Base-by-base conservation (phyloP, 371 early-diverging fungal species). In the Saksenaea oblongispora region DNA sequence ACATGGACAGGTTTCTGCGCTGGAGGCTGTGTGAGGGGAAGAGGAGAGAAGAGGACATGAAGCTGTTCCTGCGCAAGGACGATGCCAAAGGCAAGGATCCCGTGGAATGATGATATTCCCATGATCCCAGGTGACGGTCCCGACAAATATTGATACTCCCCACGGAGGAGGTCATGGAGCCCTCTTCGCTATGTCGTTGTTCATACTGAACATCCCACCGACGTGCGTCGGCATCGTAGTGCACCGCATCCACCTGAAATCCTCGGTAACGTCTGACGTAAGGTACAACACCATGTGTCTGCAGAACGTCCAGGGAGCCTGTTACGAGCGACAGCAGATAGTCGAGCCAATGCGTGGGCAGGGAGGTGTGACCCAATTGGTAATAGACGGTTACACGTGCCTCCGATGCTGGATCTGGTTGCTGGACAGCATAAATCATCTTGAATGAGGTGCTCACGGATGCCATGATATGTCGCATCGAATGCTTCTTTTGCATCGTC, bases 41-140 rank as follows among this genome's bases (percentile, higher is more conserved):
- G 57, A 70, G 9, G 3, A 72, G 41, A 1, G 70, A 65, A 13
- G 78, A 71, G 4, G 73, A 59, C 62, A 72, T 54, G 34, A 73
- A 70, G n/a, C 65, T 66, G 34, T 61, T 65, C 34, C 64, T 71
- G 36, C 72, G 62, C 44, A 66, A 36, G 13, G 68, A 47, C 9
- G 60, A 24, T 22, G 64, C 35, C 36, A 59, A 58, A 35, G 63
- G 18, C 17, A 55, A 26, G 27, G 59, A 35, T 61, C 63, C 1
- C 36, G 44, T 10, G 62, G 39, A 18, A 10, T 47, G 51, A 22
- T 47, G 51, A 47, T 47, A 22, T 34, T 42, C 22, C 61, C 60
- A 34, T 67, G 72, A 57, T 72, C 71, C 78, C 72, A 77, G 53
- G 75, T 74, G n/a, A 42, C 26, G 28, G 5, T 28, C n/a, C 10